A percentile compares a stretch with the other conserved stretches of the same genome.
phyloP scores from a whole-genome alignment of 768 basidiomycete genomes.

The Rubroboletus pulcherrimus region DNA sequence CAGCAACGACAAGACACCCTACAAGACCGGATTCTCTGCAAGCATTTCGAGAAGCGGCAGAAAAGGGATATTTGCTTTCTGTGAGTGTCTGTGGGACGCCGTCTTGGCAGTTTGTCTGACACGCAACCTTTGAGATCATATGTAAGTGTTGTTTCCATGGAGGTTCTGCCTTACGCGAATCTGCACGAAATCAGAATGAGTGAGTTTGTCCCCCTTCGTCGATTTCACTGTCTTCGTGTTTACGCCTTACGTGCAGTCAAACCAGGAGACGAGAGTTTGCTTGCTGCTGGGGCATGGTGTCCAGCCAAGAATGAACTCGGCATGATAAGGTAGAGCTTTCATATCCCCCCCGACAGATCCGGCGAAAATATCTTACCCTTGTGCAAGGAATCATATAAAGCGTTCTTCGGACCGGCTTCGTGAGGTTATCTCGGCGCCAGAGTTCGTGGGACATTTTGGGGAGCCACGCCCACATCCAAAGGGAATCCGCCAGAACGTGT shows the following conservation, averaged over 20 bases:
- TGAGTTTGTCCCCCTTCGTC: conserved; percentile 5
- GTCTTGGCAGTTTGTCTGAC: neutral
- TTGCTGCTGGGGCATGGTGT: conserved; percentile 82
- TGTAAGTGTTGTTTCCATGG: conserved; percentile 7
- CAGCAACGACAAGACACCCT: conserved; percentile 94
- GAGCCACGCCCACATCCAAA: conserved; percentile 57
- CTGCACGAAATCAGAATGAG: conserved; percentile 15
- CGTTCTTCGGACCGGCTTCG: conserved; percentile 62
- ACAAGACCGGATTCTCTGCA: conserved; percentile 79
- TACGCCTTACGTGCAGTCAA: conserved; percentile 43
- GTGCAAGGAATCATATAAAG: conserved; percentile 55
- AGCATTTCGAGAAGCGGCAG: conserved; percentile 86
- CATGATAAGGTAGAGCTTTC: conserved; percentile 55
- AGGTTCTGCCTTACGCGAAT: neutral
- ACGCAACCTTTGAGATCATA: conserved; percentile 21
- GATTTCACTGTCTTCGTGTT: neutral
- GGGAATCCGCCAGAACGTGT: conserved; percentile 70
- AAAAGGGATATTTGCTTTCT: conserved; percentile 86
- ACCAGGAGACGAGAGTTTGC: conserved; percentile 60
- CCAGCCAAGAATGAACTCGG: conserved; percentile 76
- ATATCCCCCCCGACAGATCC: neutral
- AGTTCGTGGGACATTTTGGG: conserved; percentile 79
- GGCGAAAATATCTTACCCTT: neutral
- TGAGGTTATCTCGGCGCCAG: conserved; percentile 57
- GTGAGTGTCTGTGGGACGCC: conserved; percentile 42